Percentiles rank a stretch among this genome's conserved stretches.
These are phyloP conservation scores for Begonia masoniana DNA, from an alignment of 306 rosid genomes.

Conservation along the genomic window DNA sequence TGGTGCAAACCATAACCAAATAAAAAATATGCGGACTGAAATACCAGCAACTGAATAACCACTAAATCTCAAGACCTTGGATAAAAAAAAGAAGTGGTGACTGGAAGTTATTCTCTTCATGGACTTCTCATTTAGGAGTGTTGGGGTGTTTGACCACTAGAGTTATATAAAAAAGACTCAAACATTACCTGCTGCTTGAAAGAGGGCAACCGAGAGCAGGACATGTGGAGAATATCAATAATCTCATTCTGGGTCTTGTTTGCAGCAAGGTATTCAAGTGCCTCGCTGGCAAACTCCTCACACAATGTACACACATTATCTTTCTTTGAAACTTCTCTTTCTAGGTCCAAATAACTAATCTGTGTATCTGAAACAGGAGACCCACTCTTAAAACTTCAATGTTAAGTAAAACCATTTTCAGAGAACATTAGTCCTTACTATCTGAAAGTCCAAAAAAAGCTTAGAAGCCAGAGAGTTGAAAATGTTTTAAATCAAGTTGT, in stretches of 20 bases:
- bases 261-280: conserved; percentile 39
- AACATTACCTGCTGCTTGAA: conserved; percentile 29
- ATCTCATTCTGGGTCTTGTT: conserved; percentile 59
- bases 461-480: neutral
- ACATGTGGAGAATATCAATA: conserved; percentile 28
- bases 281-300: conserved; percentile 44
- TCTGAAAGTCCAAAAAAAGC: neutral
- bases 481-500: too few species aligned
- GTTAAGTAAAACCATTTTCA: neutral
- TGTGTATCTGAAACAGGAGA: neutral
- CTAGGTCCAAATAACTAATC: neutral
- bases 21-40: too few species aligned
- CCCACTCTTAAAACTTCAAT: neutral
- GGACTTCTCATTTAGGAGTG: too few species aligned
- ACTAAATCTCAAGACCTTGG: too few species aligned
- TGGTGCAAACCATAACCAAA: too few species aligned
- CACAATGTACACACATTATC: conserved; percentile 47
- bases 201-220: conserved; percentile 29
- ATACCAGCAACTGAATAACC: too few species aligned
- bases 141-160: neutral
- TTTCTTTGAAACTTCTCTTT: conserved; percentile 6
- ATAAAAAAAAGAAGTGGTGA: too few species aligned
- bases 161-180: conserved; percentile 3
- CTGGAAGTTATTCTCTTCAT: too few species aligned
- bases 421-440: too few species aligned